phyloP scores from a whole-genome alignment of 2,329 filamentous ascomycete species.

The Rutstroemia sydowiana region DNA sequence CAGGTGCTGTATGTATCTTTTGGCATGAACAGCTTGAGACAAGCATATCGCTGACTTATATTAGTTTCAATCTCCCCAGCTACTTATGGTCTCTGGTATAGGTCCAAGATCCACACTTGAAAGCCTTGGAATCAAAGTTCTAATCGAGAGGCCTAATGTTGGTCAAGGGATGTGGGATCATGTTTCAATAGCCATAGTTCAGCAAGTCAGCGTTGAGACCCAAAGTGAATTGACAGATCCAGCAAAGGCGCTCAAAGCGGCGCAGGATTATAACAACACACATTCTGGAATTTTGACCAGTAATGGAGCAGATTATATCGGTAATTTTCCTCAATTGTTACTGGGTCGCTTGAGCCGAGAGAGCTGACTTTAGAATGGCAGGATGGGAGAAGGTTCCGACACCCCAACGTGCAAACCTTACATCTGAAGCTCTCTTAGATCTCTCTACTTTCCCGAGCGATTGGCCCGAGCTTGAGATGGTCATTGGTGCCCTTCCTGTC shows the following conservation, averaged over 20 bases:
- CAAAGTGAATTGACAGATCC: not conserved
- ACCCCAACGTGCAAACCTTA: slow-evolving; percentile 20
- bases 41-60: not conserved
- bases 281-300: slow-evolving; percentile 1
- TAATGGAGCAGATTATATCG: slow-evolving; percentile 1
- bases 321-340: not conserved
- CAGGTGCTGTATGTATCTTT: not conserved
- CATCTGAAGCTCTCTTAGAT: slow-evolving; percentile 30
- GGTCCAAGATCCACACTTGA: not conserved
- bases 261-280: not conserved
- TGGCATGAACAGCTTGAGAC: too few species aligned
- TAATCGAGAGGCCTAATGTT: not conserved
- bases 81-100: slow-evolving; percentile 3
- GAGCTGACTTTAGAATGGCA: not conserved
- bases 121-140: not conserved
- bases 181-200: not conserved
- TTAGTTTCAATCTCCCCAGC: slow-evolving; percentile 4
- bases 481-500: not conserved
- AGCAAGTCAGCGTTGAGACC: slow-evolving; percentile 1
- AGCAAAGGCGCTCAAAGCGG: not conserved
- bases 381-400: slow-evolving; percentile 13
- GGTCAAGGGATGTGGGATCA: slow-evolving; percentile 1
- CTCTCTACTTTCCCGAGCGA: slow-evolving; percentile 31
- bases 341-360: not conserved
- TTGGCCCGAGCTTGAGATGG: slow-evolving; percentile 11